Base-by-base conservation (phyloP, 2,329 filamentous ascomycete species). In the Chrysoporthe puriensis region DNA sequence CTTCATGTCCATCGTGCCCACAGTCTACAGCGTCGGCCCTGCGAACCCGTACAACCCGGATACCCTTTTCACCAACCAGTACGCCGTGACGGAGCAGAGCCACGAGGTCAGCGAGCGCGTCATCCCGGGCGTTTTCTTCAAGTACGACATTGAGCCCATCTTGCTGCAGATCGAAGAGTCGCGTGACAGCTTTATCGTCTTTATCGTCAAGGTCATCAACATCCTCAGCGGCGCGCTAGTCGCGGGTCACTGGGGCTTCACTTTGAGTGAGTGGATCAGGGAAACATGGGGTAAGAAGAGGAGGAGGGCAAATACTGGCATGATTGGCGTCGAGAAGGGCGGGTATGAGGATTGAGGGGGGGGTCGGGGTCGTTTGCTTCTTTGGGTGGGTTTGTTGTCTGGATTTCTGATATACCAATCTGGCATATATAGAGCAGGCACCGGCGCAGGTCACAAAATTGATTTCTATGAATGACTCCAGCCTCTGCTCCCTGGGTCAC, bases 81-180 rank as follows among this genome's bases (percentile, higher is more conserved):
- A 99, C 82, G 96, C 95, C 69, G 96, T 97, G 0, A 98, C 94
- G 0, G 93, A 94, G 76, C 94, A 98, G 82, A 91, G 87, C 73
- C 88, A 90, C 74, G 81, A 84, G 46, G 86, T 96, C 54, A 82
- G 84, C 65, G 91, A 96, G 74, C 88, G 84, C 73, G 81, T 83
- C 68, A 87, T 97, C 0, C 96, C 96, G 0, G 96, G 96, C 43
- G 89, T 99, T 70, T 99, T 98, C 78, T 92, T 99, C 86, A 99
- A 98, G 82, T 99, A 97, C 81, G 95, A 98, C 77, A 97, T 99
- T 73, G 96, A 99, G 83, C 96, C 96, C 1, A 94, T 99, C 74
- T 82, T 96, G 77, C 84, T 99, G 64, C 90, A 91, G 40, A 90
- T 99, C 54, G 90, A 91, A 70, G 95, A 98, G 81, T 88, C 89